phyloP scores from a whole-genome alignment of 805 yeast genomes.

The Sungouiozyma ichnusensis region DNA sequence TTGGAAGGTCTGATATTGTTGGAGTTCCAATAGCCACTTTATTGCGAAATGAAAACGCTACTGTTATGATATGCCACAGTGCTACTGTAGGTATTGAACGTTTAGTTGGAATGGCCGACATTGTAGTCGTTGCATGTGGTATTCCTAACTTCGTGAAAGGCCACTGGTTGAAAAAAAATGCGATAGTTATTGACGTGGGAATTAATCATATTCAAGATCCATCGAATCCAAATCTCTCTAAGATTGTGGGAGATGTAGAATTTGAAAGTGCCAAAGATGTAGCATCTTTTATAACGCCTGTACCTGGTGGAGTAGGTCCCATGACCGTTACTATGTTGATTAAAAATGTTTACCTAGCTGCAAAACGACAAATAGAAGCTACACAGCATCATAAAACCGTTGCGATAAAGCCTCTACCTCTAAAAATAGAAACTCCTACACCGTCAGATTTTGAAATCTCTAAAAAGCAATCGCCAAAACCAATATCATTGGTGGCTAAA shows the following conservation, averaged over 20 bases:
- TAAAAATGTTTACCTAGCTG: conserved; percentile 72
- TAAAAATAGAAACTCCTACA: conserved; percentile 52
- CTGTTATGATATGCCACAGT: conserved; percentile 69
- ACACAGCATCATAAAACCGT: conserved; percentile 32
- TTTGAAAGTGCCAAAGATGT: conserved; percentile 51
- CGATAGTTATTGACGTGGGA: conserved; percentile 89
- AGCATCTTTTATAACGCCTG: conserved; percentile 78
- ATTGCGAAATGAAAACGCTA: conserved; percentile 60
- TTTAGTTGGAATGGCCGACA: conserved; percentile 53
- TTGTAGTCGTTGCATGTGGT: conserved; percentile 86
- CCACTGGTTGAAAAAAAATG: conserved; percentile 77
- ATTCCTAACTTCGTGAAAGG: conserved; percentile 75
- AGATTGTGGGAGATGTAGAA: conserved; percentile 93
- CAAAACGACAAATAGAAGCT: conserved; percentile 41
- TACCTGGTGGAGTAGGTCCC: conserved; percentile 99
- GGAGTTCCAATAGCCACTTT: conserved; percentile 72
- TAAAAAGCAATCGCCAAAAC: conserved; percentile 79
- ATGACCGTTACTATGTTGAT: conserved; percentile 97
- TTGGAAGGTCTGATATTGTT: conserved; percentile 80
- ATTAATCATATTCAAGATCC: conserved; percentile 79
- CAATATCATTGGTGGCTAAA: conserved; percentile 58
- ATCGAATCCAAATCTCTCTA: conserved; percentile 63
- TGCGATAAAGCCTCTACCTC: conserved; percentile 46
- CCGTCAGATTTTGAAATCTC: conserved; percentile 90
- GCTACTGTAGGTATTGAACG: conserved; percentile 44